phyloP scores from a whole-genome alignment of 1,284 basidiomycete species.

The Calocybe gambosa region DNA sequence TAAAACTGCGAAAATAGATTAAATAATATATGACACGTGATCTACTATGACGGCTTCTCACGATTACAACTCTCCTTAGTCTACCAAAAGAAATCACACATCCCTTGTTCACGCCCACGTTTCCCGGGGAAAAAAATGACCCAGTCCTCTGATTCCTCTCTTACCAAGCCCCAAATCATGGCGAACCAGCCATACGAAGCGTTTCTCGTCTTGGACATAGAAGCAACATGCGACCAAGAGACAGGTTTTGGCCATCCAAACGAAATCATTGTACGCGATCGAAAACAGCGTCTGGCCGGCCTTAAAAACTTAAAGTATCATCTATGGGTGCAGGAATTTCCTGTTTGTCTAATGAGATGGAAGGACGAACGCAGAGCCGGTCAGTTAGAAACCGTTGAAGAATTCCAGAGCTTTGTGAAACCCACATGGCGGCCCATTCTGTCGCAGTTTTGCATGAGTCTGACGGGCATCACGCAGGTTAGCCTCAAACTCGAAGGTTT shows the following conservation, averaged over 20 bases:
- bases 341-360: constrained; percentile 86
- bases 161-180: constrained; percentile 10
- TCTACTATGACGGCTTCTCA: no score
- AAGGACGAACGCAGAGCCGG: constrained; percentile 45
- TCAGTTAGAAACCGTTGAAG: constrained; percentile 61
- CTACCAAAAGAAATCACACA: no score
- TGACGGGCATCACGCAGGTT: constrained; percentile 93
- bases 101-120: no score
- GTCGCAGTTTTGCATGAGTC: constrained; percentile 75
- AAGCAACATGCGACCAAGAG: constrained; percentile 78
- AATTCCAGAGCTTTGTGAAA: constrained; percentile 84
- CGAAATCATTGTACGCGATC: constrained; percentile 79
- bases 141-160: constrained; percentile 5
- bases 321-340: constrained; percentile 62
- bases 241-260: constrained; percentile 76
- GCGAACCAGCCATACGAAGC: constrained; percentile 58
- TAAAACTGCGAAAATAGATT: no score
- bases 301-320: not conserved
- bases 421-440: constrained; percentile 84
- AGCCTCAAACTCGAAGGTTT: constrained; percentile 19
- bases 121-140: constrained; percentile 16
- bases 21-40: no score
- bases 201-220: constrained; percentile 81
- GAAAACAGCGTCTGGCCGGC: constrained; percentile 9
- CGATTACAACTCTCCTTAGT: no score